phyloP scores from a whole-genome alignment of 2,329 filamentous ascomycete genomes.

The Nothomitra cinnamomea region DNA sequence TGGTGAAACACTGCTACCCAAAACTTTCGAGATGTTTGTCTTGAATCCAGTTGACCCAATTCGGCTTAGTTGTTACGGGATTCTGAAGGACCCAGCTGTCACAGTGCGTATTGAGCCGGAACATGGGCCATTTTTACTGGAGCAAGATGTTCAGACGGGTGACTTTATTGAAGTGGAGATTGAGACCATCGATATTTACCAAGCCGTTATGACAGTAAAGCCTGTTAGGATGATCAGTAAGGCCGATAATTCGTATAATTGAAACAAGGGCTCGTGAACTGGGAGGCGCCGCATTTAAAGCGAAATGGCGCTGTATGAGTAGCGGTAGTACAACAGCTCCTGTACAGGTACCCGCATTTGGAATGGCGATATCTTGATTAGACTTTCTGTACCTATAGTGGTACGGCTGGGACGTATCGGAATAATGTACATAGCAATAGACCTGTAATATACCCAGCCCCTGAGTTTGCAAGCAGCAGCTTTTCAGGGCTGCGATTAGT shows the following conservation, averaged over 20 bases:
- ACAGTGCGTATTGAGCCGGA: neutral
- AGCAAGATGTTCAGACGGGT: neutral
- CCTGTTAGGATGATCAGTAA: neutral
- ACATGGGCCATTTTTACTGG: neutral
- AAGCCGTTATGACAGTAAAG: neutral
- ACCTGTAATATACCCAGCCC: too few species aligned
- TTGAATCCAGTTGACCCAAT: slow-evolving; percentile 1
- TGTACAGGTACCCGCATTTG: too few species aligned
- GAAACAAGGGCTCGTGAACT: too few species aligned
- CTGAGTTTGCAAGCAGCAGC: too few species aligned
- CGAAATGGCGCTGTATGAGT: too few species aligned
- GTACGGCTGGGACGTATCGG: too few species aligned
- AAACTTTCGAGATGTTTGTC: slow-evolving; percentile 24
- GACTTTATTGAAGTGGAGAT: slow-evolving; percentile 4
- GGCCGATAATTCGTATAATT: neutral
- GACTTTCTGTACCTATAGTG: too few species aligned
- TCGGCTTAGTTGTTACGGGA: neutral
- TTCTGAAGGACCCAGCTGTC: neutral
- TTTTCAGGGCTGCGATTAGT: too few species aligned
- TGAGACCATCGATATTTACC: neutral
- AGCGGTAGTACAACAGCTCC: too few species aligned
- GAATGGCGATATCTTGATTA: too few species aligned
- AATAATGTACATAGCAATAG: too few species aligned
- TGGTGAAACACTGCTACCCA: slow-evolving; percentile 32
- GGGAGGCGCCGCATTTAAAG: too few species aligned